A percentile compares a stretch with the other conserved stretches of the same genome.
phyloP scores from a whole-genome alignment of 2,329 filamentous ascomycete genomes.

The Penicillium thymicola region DNA sequence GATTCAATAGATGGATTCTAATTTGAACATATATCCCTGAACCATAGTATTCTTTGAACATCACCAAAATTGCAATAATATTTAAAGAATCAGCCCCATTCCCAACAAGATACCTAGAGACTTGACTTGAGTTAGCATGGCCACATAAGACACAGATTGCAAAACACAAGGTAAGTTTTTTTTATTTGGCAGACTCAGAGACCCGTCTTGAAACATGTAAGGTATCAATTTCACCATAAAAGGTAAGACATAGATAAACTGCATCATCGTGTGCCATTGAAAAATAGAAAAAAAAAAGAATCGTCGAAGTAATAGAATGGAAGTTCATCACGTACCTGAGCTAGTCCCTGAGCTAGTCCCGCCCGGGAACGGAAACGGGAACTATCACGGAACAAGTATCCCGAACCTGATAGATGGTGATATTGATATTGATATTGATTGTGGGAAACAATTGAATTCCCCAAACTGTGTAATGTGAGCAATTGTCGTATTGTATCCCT shows the following conservation, averaged over 20 bases:
- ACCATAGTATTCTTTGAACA: background rate
- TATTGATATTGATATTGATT: background rate
- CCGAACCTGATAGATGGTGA: background rate
- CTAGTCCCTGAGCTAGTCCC: slow-evolving; percentile 14
- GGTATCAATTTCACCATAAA: slow-evolving; percentile 19
- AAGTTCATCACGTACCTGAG: slow-evolving; percentile 3
- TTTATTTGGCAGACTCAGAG: slow-evolving; percentile 19
- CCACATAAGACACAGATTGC: background rate
- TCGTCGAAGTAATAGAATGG: background rate
- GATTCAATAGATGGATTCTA: too few species aligned
- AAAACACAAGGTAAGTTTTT: background rate
- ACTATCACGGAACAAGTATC: background rate
- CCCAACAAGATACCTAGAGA: background rate
- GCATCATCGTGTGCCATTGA: slow-evolving; percentile 15
- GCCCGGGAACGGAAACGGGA: slow-evolving; percentile 9
- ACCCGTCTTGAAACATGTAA: slow-evolving; percentile 27
- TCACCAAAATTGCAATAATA: background rate
- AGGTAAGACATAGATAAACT: slow-evolving; percentile 14
- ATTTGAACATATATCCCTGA: background rate
- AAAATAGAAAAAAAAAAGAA: background rate
- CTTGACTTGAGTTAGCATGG: background rate
- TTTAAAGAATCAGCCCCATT: background rate
- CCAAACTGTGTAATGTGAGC: too few species aligned
- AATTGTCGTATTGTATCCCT: background rate
- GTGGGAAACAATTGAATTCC: background rate